Evolutionary conservation across 768 basidiomycete genomes (phyloP).

Genomic region (Russula emetica): DNA sequence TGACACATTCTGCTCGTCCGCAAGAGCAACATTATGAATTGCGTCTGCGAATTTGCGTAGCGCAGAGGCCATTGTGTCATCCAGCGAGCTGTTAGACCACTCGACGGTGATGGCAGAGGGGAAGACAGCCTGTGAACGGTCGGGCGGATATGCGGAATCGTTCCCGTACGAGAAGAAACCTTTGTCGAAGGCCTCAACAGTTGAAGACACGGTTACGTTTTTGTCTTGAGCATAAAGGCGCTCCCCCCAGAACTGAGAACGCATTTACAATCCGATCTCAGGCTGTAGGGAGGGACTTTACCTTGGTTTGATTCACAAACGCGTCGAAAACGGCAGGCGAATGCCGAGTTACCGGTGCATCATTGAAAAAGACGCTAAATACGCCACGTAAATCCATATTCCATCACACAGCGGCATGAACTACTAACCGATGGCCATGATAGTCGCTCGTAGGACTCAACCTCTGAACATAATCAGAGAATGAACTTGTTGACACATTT

Average conservation of each 20-base stretch:
- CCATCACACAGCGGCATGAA: background rate
- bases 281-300: background rate
- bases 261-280: background rate
- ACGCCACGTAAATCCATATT: background rate
- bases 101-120: background rate
- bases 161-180: conserved; percentile 7
- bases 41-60: conserved; percentile 26
- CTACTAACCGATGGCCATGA: background rate
- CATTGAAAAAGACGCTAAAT: background rate
- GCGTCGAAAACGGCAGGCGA: background rate
- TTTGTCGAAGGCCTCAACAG: background rate
- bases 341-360: background rate
- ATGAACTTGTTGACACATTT: conserved; percentile 10
- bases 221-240: background rate
- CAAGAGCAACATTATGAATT: background rate
- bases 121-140: conserved; percentile 14
- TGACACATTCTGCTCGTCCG: conserved; percentile 27
- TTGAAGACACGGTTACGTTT: background rate
- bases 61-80: conserved; percentile 42
- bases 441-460: background rate
- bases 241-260: conserved; percentile 4
- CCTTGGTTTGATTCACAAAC: conserved; percentile 6
- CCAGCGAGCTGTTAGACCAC: conserved; percentile 31
- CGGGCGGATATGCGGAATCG: conserved; percentile 17
- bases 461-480: background rate